Percentiles rank a stretch among this genome's conserved stretches.
Conservation (phyloP, 495 filamentous ascomycete genomes). For the Neohortaea acidophila region DNA sequence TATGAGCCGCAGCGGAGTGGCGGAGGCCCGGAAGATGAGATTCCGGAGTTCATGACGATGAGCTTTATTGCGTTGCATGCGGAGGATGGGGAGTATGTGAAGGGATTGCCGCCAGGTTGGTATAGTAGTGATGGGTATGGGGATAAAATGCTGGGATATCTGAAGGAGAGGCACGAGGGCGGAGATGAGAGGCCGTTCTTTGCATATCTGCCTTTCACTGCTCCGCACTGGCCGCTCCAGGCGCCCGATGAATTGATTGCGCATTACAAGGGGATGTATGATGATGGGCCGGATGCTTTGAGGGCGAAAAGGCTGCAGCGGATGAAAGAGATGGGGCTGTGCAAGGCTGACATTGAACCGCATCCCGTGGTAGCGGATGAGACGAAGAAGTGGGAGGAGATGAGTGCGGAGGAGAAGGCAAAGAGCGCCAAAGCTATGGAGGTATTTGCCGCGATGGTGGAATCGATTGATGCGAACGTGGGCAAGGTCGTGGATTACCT, state of each 20-base stretch:
- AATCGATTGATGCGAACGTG: slow-evolving; percentile 46
- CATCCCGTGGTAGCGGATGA: slow-evolving; percentile 37
- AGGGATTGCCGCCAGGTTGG: slow-evolving; percentile 33
- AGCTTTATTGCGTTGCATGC: slow-evolving; percentile 37
- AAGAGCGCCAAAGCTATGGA: slow-evolving; percentile 44
- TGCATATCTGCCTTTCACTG: slow-evolving; percentile 31
- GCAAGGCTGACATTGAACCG: slow-evolving; percentile 25
- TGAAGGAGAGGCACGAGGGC: slow-evolving; percentile 35
- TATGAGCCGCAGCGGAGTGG: slow-evolving; percentile 37
- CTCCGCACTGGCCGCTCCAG: slow-evolving; percentile 35
- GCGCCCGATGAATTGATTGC: slow-evolving; percentile 24
- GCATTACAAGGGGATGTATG: slow-evolving; percentile 30
- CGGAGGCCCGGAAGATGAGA: slow-evolving; percentile 8
- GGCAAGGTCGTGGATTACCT: slow-evolving; percentile 43
- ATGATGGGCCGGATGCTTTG: slow-evolving; percentile 30
- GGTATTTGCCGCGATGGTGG: slow-evolving; percentile 49
- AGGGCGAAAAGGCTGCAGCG: slow-evolving; percentile 23
- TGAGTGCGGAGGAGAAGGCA: slow-evolving; percentile 34
- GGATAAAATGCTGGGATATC: slow-evolving; percentile 27
- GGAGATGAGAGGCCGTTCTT: slow-evolving; percentile 32
- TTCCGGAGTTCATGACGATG: slow-evolving; percentile 27
- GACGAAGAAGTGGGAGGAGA: slow-evolving; percentile 38
- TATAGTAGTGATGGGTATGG: slow-evolving; percentile 30
- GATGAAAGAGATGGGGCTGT: slow-evolving; percentile 27
- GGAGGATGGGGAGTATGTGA: slow-evolving; percentile 42